Base-by-base conservation (phyloP, 768 basidiomycete genomes). In the Boletus pseudo-olivaceus region DNA sequence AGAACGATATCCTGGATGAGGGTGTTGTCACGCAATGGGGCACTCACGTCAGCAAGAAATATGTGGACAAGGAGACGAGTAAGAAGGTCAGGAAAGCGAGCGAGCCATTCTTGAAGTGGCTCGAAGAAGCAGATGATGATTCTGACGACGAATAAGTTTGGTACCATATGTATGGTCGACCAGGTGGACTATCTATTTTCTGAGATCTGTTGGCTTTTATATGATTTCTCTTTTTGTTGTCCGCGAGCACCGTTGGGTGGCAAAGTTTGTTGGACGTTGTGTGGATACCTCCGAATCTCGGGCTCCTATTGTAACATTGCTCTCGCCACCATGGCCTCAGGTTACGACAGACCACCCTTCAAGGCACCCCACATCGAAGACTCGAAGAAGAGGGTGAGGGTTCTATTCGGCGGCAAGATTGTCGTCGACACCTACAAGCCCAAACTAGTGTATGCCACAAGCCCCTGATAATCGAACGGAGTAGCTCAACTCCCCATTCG, bases 71-170 rank as follows among this genome's bases (percentile, higher is more conserved):
- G 73, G 94, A 98, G 27, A 88, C 83, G 43, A 90, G 88, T 72
- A 98, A 98, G 83, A 94, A 85, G 73, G 94, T 99, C 48, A 80
- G 95, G 63, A 96, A 95, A 78, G 93, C 93, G 12, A 89, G 90
- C 60, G 93, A 92, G 69, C 93, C 95, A 0, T 98, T 98, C 78
- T 75, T 98, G 67, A 93, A 94, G 84, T 96, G 93, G 93, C 82
- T 96, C 19, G 87, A 85, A 52, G 90, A 93, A 69, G 93, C 93
- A 8, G 92, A 93, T 27, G 87, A 87, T 61, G 88, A 88, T 47
- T 62, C 66, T 23, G 61, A 80, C 17, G 68, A 66, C n/a, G 63
- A 63, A 42, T 73, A 19, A 60, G 33, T 32, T 37, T 20, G 35
- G 8, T 41, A 29, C 4, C 5, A 47, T 34, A 51, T 17, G 39